phyloP scores from a whole-genome alignment of 163 green algal species.

The Volvox carteri region DNA sequence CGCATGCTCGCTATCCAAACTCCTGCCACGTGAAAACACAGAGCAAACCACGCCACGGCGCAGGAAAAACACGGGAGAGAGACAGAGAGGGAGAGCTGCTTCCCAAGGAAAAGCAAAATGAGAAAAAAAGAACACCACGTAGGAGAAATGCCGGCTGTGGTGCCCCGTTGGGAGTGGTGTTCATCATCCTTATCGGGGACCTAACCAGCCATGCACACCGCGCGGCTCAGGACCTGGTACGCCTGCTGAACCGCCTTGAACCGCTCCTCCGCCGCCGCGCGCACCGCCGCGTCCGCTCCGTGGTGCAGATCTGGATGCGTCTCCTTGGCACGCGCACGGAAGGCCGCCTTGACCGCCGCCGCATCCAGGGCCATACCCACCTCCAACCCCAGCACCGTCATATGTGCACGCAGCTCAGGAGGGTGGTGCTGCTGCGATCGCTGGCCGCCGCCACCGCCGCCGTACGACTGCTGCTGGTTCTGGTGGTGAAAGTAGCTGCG shows the following conservation, averaged over 20 bases:
- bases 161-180: no score
- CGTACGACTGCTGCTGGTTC: not conserved
- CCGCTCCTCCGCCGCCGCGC: constrained; percentile 46
- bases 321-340: constrained; percentile 60
- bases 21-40: no score
- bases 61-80: no score
- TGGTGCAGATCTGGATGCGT: constrained; percentile 77
- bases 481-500: not conserved
- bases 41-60: no score
- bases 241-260: constrained; percentile 55
- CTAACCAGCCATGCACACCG: not conserved
- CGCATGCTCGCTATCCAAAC: no score
- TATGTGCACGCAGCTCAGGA: constrained; percentile 51
- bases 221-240: constrained; percentile 38
- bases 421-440: not conserved
- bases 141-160: no score
- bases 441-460: not conserved
- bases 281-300: constrained; percentile 1
- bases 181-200: no score
- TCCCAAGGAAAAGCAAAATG: no score
- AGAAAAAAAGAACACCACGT: no score
- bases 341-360: constrained; percentile 72
- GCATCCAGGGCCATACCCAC: not conserved
- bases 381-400: constrained; percentile 70
- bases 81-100: no score